A percentile compares a stretch with the other conserved stretches of the same genome.
Conservation (phyloP, 805 yeast species). For the Pichia paraexigua region DNA sequence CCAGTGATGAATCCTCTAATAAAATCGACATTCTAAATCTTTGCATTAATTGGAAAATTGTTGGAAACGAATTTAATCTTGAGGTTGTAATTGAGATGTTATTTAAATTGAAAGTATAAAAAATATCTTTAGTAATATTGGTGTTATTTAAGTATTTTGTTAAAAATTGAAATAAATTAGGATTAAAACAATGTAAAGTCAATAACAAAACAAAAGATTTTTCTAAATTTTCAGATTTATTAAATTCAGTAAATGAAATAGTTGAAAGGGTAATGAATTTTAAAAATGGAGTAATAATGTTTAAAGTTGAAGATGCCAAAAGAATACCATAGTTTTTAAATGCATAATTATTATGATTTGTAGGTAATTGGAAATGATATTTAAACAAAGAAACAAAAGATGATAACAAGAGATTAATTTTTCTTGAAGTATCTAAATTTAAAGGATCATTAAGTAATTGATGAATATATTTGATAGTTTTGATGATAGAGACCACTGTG, state of each 20-base stretch:
- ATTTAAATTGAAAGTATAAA: slow-evolving; percentile 8
- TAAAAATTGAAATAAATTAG: slow-evolving; percentile 13
- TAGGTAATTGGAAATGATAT: slow-evolving; percentile 23
- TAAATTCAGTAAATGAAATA: slow-evolving; percentile 7
- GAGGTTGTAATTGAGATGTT: neutral
- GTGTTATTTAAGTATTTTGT: slow-evolving; percentile 3
- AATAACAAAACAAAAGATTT: slow-evolving; percentile 16
- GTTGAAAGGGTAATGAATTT: slow-evolving; percentile 9
- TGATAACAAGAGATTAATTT: slow-evolving; percentile 11
- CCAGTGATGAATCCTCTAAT: slow-evolving; percentile 18
- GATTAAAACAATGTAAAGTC: slow-evolving; percentile 17
- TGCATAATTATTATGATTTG: slow-evolving; percentile 17
- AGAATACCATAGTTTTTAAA: slow-evolving; percentile 22
- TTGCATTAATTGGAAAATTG: slow-evolving; percentile 8
- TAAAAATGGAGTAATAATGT: slow-evolving; percentile 12
- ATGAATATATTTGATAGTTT: slow-evolving; percentile 12
- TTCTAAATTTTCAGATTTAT: slow-evolving; percentile 16
- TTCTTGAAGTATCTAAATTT: slow-evolving; percentile 11
- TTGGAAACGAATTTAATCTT: neutral
- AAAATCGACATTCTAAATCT: slow-evolving; percentile 15
- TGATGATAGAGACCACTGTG: slow-evolving; percentile 20
- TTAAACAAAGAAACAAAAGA: slow-evolving; percentile 17
- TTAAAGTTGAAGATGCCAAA: slow-evolving; percentile 4
- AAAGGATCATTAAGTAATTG: slow-evolving; percentile 7
- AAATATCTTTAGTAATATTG: neutral